Evolutionary conservation across 768 basidiomycete genomes (phyloP).

Genomic region (Mycena metata): DNA sequence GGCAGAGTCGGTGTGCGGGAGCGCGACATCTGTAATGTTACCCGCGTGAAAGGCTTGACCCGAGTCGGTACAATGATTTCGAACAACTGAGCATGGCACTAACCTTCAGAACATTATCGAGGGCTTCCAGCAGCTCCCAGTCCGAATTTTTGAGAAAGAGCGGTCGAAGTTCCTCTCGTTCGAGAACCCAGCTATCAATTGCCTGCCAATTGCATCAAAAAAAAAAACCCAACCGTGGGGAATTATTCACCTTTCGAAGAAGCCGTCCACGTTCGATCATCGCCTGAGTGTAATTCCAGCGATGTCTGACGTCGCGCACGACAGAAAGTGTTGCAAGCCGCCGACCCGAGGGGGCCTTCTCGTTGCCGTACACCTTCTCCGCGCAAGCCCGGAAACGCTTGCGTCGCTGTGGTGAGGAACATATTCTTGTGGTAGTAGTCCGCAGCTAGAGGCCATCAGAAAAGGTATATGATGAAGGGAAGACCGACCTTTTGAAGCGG

Average conservation of each 20-base stretch:
- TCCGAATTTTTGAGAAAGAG: background rate
- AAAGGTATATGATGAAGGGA: background rate
- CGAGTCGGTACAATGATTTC: background rate
- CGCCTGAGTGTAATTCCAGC: constrained; percentile 25
- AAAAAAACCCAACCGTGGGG: too few species aligned
- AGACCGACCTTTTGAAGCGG: constrained; percentile 11
- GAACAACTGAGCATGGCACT: background rate
- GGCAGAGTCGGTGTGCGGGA: constrained; percentile 11
- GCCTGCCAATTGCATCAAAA: background rate
- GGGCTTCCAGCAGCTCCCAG: constrained; percentile 1
- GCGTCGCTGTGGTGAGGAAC: constrained; percentile 20
- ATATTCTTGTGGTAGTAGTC: constrained; percentile 4
- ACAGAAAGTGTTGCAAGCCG: background rate
- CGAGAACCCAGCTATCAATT: constrained; percentile 9
- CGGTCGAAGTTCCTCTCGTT: constrained; percentile 6
- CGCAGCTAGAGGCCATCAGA: background rate
- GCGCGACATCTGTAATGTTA: constrained; percentile 18
- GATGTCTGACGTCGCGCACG: constrained; percentile 27
- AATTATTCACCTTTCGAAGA: constrained; percentile 14
- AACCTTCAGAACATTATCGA: constrained; percentile 4
- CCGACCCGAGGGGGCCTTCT: background rate
- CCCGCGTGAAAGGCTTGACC: constrained; percentile 8
- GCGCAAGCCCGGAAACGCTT: background rate
- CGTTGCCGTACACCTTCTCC: background rate
- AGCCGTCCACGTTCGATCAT: constrained; percentile 11